phyloP scores from a whole-genome alignment of 2,329 filamentous ascomycete species.

The Talaromyces verruculosus region DNA sequence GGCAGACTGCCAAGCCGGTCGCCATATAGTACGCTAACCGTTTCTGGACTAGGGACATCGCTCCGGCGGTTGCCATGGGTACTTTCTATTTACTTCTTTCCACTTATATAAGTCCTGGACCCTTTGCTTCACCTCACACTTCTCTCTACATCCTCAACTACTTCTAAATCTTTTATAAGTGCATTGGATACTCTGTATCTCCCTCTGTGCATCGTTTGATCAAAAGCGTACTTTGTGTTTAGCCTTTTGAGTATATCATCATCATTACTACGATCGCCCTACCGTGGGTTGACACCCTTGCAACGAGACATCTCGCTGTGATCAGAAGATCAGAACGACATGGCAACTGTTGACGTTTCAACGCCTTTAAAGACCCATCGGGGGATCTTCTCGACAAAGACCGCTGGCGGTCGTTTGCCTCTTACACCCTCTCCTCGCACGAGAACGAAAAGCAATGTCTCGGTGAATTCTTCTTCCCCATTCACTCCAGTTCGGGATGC shows the following conservation, averaged over 20 bases:
- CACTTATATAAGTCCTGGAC: conserved; percentile 13
- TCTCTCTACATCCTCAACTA: conserved; percentile 24
- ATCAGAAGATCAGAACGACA: conserved; percentile 41
- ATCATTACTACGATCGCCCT: conserved; percentile 38
- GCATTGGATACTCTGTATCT: conserved; percentile 35
- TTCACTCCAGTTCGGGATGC: conserved; percentile 69
- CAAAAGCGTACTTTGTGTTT: not conserved
- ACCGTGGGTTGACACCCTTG: not conserved
- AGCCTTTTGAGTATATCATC: conserved; percentile 33
- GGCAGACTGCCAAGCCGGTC: not conserved
- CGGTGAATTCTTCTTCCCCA: conserved; percentile 64
- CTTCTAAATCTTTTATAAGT: conserved; percentile 29
- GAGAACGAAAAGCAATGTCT: conserved; percentile 52
- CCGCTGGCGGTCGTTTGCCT: conserved; percentile 91
- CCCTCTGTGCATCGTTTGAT: conserved; percentile 29
- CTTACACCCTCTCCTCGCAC: conserved; percentile 84
- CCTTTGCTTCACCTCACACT: conserved; percentile 24
- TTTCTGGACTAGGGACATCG: conserved; percentile 32
- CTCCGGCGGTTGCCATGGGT: conserved; percentile 41
- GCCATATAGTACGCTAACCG: conserved; percentile 34
- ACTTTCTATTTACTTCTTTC: conserved; percentile 40
- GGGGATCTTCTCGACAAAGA: conserved; percentile 86
- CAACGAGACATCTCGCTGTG: not conserved
- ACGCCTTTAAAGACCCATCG: conserved; percentile 94
- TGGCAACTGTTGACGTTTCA: conserved; percentile 81